A percentile compares a stretch with the other conserved stretches of the same genome.
These are phyloP conservation scores for Arachnopeziza araneosa DNA, from an alignment of 2,329 filamentous ascomycete species.

Conservation along the genomic window DNA sequence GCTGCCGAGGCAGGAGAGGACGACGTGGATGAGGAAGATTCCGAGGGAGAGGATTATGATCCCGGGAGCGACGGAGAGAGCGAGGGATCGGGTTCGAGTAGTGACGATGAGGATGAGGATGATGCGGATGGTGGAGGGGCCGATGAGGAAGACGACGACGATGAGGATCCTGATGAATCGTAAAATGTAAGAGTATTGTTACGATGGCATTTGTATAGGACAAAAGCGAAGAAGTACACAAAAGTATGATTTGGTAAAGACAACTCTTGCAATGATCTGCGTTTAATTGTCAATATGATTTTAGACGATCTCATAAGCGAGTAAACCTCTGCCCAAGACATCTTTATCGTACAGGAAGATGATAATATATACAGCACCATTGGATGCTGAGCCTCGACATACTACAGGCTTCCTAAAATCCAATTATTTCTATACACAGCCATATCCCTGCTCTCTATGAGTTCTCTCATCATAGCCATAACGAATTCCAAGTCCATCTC, in stretches of 20 bases:
- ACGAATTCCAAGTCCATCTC: conserved; percentile 28
- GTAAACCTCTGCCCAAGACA: not conserved
- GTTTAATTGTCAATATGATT: no score
- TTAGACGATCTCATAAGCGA: no score
- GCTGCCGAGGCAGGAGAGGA: conserved; percentile 17
- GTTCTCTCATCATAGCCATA: conserved; percentile 17
- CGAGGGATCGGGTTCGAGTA: conserved; percentile 21
- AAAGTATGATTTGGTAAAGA: no score
- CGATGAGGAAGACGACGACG: not conserved
- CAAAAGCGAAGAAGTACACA: no score
- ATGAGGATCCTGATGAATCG: not conserved
- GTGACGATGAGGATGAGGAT: conserved; percentile 21
- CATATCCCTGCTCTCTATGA: conserved; percentile 17
- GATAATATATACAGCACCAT: not conserved
- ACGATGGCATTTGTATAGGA: not conserved
- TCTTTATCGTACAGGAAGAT: not conserved
- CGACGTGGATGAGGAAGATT: conserved; percentile 52
- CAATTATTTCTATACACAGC: conserved; percentile 16
- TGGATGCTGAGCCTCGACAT: not conserved
- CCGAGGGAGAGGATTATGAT: conserved; percentile 45
- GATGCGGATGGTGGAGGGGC: conserved; percentile 37
- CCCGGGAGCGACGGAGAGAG: conserved; percentile 25
- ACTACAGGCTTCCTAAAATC: conserved; percentile 16
- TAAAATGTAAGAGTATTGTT: not conserved
- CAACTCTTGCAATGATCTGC: no score